phyloP scores from a whole-genome alignment of 495 filamentous ascomycete genomes.

The Hapsidospora chrysogenum region DNA sequence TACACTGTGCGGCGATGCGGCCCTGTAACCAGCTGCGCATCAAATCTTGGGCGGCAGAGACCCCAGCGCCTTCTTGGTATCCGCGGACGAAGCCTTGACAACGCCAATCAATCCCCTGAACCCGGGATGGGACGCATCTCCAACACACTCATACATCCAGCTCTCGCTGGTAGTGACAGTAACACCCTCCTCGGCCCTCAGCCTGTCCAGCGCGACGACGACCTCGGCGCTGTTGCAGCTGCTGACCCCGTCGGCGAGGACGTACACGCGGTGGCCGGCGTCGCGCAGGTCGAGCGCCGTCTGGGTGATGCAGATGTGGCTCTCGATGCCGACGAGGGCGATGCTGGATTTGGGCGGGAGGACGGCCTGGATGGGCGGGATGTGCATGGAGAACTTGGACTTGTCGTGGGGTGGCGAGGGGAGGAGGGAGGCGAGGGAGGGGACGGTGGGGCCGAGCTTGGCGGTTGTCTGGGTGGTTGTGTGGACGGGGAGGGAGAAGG shows the following conservation, averaged over 20 bases:
- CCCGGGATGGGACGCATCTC: conserved; percentile 61
- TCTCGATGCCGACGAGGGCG: conserved; percentile 74
- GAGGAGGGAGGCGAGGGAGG: conserved; percentile 39
- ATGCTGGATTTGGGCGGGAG: conserved; percentile 23
- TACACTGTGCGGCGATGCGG: too few species aligned
- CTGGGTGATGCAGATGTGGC: conserved; percentile 89
- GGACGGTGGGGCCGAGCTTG: conserved; percentile 60
- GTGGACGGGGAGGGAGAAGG: conserved; percentile 62
- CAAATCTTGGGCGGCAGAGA: conserved; percentile 49
- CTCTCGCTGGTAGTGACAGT: conserved; percentile 76
- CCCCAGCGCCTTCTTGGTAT: conserved; percentile 46
- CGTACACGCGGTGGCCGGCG: conserved; percentile 65
- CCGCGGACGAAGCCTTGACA: conserved; percentile 59
- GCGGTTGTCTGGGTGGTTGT: conserved; percentile 69
- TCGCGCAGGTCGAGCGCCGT: conserved; percentile 67
- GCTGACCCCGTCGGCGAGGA: conserved; percentile 83
- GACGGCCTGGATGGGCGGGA: conserved; percentile 28
- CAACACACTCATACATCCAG: conserved; percentile 83
- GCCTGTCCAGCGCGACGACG: conserved; percentile 54
- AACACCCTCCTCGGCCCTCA: conserved; percentile 59
- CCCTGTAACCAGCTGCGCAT: too few species aligned
- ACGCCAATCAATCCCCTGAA: conserved; percentile 57
- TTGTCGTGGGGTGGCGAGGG: conserved; percentile 41
- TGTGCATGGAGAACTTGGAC: conserved; percentile 74
- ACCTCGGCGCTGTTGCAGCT: conserved; percentile 73